Percentiles rank a stretch among this genome's conserved stretches.
These are phyloP conservation scores for Colletotrichum sp. DNA, from an alignment of 2,329 filamentous ascomycete species.

Conservation along the genomic window DNA sequence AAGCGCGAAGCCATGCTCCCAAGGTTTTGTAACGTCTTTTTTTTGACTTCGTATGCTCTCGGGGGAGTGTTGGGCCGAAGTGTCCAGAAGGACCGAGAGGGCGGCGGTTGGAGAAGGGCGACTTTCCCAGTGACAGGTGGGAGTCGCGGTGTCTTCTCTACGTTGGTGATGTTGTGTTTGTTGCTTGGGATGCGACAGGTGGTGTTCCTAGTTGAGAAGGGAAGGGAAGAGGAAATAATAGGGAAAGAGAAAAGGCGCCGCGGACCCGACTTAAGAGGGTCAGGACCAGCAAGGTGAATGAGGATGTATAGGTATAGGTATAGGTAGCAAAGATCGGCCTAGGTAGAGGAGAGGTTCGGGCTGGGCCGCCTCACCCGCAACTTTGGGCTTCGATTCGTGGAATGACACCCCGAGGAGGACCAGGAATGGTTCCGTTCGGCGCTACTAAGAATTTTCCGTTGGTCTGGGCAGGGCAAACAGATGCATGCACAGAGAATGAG, in stretches of 20 bases:
- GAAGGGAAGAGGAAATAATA: not conserved
- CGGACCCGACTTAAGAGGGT: not conserved
- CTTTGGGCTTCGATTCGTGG: constrained; percentile 15
- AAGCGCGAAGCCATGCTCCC: constrained; percentile 39
- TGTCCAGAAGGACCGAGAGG: not conserved
- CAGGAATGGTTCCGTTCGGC: constrained; percentile 6
- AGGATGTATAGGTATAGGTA: not conserved
- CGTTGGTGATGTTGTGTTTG: not conserved
- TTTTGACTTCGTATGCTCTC: not conserved
- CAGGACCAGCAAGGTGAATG: not conserved
- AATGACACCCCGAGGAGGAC: constrained; percentile 11
- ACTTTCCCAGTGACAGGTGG: not conserved
- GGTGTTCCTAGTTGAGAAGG: not conserved
- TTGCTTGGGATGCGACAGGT: not conserved
- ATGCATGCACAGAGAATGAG: not conserved
- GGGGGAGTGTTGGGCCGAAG: not conserved
- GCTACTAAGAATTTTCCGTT: constrained; percentile 10
- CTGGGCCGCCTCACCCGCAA: constrained; percentile 14
- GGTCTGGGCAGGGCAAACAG: not conserved
- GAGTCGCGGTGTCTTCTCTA: not conserved
- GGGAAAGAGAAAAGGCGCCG: not conserved
- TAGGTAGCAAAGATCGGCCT: not conserved
- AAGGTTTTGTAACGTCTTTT: not conserved
- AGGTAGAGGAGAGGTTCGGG: not conserved
- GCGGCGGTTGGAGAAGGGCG: not conserved